Conservation (phyloP, 768 basidiomycete genomes). For the Suillus ampliporus region DNA sequence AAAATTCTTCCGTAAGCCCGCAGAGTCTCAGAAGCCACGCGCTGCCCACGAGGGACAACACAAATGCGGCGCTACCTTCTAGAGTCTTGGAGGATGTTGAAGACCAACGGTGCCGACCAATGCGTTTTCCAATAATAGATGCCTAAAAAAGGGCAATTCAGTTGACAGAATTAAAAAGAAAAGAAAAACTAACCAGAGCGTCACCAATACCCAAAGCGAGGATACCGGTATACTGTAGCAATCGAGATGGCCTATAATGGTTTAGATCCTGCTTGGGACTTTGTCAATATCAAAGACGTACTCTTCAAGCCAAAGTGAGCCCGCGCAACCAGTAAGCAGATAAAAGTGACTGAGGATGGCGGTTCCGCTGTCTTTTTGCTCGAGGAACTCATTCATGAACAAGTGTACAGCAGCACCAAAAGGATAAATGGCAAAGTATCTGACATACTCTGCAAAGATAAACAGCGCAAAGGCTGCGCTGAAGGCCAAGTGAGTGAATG, state of each 20-base stretch:
- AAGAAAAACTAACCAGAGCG: constrained; percentile 68
- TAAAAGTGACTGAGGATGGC: constrained; percentile 99
- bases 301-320: constrained; percentile 93
- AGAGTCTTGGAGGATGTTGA: constrained; percentile 84
- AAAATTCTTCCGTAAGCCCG: constrained; percentile 76
- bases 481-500: constrained; percentile 94
- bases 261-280: constrained; percentile 11
- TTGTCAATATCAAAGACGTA: constrained; percentile 21
- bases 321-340: constrained; percentile 92
- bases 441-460: constrained; percentile 95
- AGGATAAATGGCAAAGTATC: constrained; percentile 98
- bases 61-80: constrained; percentile 89
- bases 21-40: constrained; percentile 74
- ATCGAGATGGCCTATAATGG: constrained; percentile 47
- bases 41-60: constrained; percentile 66
- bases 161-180: background rate
- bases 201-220: constrained; percentile 92
- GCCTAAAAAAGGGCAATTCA: constrained; percentile 71
- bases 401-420: constrained; percentile 92
- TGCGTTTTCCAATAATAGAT: constrained; percentile 87
- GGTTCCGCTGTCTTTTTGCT: constrained; percentile 92
- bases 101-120: constrained; percentile 87
- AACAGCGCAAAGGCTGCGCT: constrained; percentile 94
- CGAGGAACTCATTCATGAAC: constrained; percentile 97
- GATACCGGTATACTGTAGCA: constrained; percentile 82